Percentiles rank a stretch among this genome's conserved stretches.
phyloP scores from a whole-genome alignment of 305 asterid species.

The Rubia balearica region DNA sequence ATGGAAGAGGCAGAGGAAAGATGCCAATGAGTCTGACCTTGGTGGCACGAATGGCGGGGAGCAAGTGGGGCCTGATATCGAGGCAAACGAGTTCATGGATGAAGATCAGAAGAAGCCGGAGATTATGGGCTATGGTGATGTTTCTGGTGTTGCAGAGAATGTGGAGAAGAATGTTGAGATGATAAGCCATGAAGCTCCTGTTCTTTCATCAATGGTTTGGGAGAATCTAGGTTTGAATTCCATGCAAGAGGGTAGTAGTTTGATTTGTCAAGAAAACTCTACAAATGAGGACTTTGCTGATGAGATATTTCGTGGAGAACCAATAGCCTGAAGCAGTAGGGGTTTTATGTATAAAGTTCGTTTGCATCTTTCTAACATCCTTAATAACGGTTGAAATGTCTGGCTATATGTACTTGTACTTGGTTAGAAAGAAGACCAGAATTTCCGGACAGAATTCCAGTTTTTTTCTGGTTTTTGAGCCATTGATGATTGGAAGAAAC shows the following conservation, averaged over 20 bases:
- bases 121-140: conserved; percentile 29
- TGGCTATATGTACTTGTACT: not conserved
- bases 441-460: not conserved
- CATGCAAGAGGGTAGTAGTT: conserved; percentile 36
- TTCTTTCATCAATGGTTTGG: conserved; percentile 33
- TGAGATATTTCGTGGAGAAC: conserved; percentile 56
- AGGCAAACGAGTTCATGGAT: conserved; percentile 34
- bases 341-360: conserved; percentile 23
- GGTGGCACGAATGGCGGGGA: not conserved
- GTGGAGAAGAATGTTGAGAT: conserved; percentile 44
- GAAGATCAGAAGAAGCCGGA: conserved; percentile 55
- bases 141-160: conserved; percentile 27
- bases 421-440: not conserved
- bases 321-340: conserved; percentile 40
- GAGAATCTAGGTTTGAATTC: conserved; percentile 38
- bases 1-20: conserved; percentile 94
- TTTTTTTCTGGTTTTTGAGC: not conserved
- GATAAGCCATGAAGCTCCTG: conserved; percentile 25
- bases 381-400: conserved; percentile 2
- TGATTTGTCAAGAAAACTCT: conserved; percentile 75
- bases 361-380: not conserved
- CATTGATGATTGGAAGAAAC: not conserved
- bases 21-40: conserved; percentile 45
- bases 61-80: conserved; percentile 46
- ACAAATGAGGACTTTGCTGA: conserved; percentile 62